phyloP scores from a whole-genome alignment of 1,284 basidiomycete species.

The Sparassis latifolia region DNA sequence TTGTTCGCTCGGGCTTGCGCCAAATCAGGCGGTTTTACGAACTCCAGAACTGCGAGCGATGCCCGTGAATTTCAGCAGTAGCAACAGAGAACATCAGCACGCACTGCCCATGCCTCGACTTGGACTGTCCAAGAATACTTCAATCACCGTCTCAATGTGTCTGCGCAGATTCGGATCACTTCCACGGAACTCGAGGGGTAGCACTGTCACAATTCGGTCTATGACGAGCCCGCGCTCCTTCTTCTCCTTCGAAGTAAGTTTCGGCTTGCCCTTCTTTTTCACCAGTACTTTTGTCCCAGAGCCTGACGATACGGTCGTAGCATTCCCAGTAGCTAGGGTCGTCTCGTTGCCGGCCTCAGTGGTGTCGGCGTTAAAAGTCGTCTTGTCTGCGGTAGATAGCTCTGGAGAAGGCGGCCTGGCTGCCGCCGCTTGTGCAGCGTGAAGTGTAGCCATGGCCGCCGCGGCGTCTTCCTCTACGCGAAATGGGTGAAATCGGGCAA shows the following conservation, averaged over 20 bases:
- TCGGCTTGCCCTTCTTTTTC: slow-evolving; percentile 65
- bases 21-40: slow-evolving; percentile 77
- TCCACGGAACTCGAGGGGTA: slow-evolving; percentile 89
- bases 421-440: slow-evolving; percentile 19
- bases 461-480: slow-evolving; percentile 28
- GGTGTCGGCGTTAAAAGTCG: slow-evolving; percentile 30
- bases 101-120: slow-evolving; percentile 50
- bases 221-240: slow-evolving; percentile 72
- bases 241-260: slow-evolving; percentile 75
- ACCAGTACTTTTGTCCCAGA: slow-evolving; percentile 19
- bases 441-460: slow-evolving; percentile 22
- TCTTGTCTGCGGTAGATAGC: slow-evolving; percentile 28
- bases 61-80: neutral
- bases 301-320: slow-evolving; percentile 29
- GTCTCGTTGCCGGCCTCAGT: slow-evolving; percentile 25
- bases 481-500: neutral
- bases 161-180: slow-evolving; percentile 76
- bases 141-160: slow-evolving; percentile 74
- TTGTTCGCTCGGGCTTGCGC: slow-evolving; percentile 89
- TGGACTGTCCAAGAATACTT: slow-evolving; percentile 54
- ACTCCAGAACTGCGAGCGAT: slow-evolving; percentile 56
- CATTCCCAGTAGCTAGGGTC: slow-evolving; percentile 32
- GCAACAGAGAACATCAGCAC: slow-evolving; percentile 3
- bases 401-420: slow-evolving; percentile 28
- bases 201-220: slow-evolving; percentile 68